Evolutionary conservation across 2,329 filamentous ascomycete genomes (phyloP), one percentile per base, ranked within the genome.

Genomic region (Penicillium digitatum): DNA sequence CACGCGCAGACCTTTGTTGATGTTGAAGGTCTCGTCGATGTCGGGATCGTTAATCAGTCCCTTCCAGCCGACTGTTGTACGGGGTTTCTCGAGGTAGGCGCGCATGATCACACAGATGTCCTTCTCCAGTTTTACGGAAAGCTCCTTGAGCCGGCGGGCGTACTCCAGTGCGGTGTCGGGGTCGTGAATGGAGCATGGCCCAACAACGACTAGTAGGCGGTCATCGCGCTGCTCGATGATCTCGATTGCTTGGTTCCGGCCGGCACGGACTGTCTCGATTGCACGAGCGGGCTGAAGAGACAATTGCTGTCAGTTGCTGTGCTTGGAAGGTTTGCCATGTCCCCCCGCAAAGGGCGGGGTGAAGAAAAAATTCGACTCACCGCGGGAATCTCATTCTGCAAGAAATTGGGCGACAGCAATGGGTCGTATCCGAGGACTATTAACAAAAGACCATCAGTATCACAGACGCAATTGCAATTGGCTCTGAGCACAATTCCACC

Each of bases 41-140:
- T 97, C 92, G 2, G 94, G 94, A 75, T 99, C 94, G 77, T 99
- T 99, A 82, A 99, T 96, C 74, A 99, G 82, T 49, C 94, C 94
- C 79, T 99, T 99, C 94, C 94, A 99, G 72, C 94, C 94, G 47
- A 99, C 92, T 0, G 94, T 99, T 47, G 94, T 99, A 58, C 94
- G 87, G 39, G 94, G 94, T 82, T 99, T 99, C 82, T 99, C 94
- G 48, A 99, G 87, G 83, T 99, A 99, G 71, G 92, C 91, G 67
- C 94, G 90, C 94, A 99, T 99, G 69, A 99, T 87, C 73, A 99
- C 89, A 74, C 87, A 87, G 44, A 99, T 82, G 72, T 97, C 92
- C 66, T 85, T 81, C 58, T 86, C 85, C 59, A 96, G 86, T 80
- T 88, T 90, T 62, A 88, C 84, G 57, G 91, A 84, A 45, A 96